Conservation (phyloP, 2,329 filamentous ascomycete species). For the Chaetothyriales sp. region DNA sequence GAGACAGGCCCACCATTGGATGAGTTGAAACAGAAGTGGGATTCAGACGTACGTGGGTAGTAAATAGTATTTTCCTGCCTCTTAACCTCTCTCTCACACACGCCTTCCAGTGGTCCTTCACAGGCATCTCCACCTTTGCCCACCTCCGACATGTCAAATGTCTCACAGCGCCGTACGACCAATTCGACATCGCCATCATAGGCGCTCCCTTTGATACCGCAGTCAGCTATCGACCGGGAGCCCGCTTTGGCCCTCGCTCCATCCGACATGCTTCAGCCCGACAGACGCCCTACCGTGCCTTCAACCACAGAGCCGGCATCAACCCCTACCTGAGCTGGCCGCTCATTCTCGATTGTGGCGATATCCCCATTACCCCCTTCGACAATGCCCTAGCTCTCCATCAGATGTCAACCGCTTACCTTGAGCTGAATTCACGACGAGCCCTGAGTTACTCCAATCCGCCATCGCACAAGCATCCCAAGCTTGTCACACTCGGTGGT, state of each 20-base stretch:
- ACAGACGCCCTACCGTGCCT: constrained; percentile 66
- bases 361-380: constrained; percentile 74
- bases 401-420: constrained; percentile 74
- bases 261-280: constrained; percentile 73
- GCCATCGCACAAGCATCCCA: constrained; percentile 25
- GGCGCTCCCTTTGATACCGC: constrained; percentile 64
- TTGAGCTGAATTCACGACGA: constrained; percentile 47
- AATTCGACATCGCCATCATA: constrained; percentile 58
- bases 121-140: constrained; percentile 62
- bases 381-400: constrained; percentile 68
- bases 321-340: constrained; percentile 77
- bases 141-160: constrained; percentile 58
- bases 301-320: constrained; percentile 67
- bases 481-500: constrained; percentile 57
- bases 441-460: constrained; percentile 22
- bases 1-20: constrained; percentile 24
- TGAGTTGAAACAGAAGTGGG: constrained; percentile 35
- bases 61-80: neutral
- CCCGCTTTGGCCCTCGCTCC: constrained; percentile 73
- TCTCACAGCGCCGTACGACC: constrained; percentile 48
- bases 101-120: constrained; percentile 45
- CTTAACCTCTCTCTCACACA: neutral
- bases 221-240: constrained; percentile 55
- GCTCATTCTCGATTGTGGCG: constrained; percentile 72
- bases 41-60: constrained; percentile 28